phyloP scores from a whole-genome alignment of 2,329 filamentous ascomycete species.

The Fusarium torulosum region DNA sequence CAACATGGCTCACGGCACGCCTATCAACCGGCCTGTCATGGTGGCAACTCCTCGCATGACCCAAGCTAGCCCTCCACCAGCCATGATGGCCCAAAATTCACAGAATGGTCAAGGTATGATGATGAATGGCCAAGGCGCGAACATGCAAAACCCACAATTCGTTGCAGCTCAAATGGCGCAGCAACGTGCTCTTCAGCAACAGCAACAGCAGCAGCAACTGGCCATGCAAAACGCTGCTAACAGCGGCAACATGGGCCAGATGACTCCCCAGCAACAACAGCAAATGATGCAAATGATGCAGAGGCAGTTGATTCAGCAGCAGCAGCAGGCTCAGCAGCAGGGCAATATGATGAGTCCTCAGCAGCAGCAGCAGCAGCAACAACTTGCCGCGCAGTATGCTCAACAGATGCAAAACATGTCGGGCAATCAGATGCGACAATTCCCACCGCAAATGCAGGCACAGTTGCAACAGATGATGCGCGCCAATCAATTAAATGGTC shows the following conservation, averaged over 20 bases:
- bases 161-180: conserved; percentile 62
- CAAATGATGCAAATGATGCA: conserved; percentile 56
- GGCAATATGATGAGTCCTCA: conserved; percentile 58
- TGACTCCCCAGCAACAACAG: conserved; percentile 57
- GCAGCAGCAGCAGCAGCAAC: conserved; percentile 58
- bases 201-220: conserved; percentile 60
- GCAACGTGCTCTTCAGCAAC: conserved; percentile 56
- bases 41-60: conserved; percentile 71
- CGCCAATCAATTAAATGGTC: conserved; percentile 53
- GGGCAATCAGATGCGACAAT: conserved; percentile 51
- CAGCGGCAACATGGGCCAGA: conserved; percentile 54
- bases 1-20: conserved; percentile 70
- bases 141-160: conserved; percentile 54
- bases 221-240: conserved; percentile 56
- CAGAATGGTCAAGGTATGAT: conserved; percentile 65
- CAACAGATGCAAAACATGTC: conserved; percentile 60
- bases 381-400: conserved; percentile 59
- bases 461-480: conserved; percentile 54
- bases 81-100: conserved; percentile 69
- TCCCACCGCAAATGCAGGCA: conserved; percentile 53
- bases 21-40: conserved; percentile 65
- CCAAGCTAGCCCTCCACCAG: conserved; percentile 72
- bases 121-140: conserved; percentile 63
- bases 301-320: conserved; percentile 55
- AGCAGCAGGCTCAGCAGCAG: conserved; percentile 52